phyloP scores from a whole-genome alignment of 2,329 filamentous ascomycete genomes.

The Fusarium luffae region DNA sequence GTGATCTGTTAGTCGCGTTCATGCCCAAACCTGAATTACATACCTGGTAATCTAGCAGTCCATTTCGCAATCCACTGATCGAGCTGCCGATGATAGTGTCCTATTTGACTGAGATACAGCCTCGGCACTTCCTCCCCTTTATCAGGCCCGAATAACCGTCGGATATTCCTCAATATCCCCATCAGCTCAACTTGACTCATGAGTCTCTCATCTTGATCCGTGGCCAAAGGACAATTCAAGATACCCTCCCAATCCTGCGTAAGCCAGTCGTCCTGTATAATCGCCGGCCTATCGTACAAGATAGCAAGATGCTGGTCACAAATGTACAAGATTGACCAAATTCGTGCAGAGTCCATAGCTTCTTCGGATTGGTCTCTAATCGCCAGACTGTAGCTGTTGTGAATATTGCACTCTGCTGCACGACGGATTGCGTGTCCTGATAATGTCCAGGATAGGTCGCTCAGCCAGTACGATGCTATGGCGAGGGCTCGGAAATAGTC shows the following conservation, averaged over 20 bases:
- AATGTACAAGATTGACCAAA: conserved; percentile 72
- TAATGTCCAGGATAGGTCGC: conserved; percentile 70
- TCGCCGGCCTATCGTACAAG: conserved; percentile 67
- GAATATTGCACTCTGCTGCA: conserved; percentile 60
- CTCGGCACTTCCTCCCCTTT: conserved; percentile 62
- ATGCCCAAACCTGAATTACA: no score
- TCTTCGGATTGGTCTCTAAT: conserved; percentile 54
- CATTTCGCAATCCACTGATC: conserved; percentile 54
- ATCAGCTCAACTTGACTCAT: conserved; percentile 68
- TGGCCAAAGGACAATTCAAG: conserved; percentile 60
- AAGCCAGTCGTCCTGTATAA: conserved; percentile 67
- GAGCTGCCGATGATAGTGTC: conserved; percentile 49
- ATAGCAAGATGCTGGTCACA: conserved; percentile 72
- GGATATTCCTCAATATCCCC: conserved; percentile 65
- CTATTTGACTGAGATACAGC: conserved; percentile 61
- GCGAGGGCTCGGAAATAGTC: conserved; percentile 70
- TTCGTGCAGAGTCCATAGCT: conserved; percentile 63
- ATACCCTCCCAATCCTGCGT: conserved; percentile 69
- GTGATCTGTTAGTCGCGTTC: neutral
- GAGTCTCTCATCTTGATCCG: conserved; percentile 65
- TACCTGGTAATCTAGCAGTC: conserved; percentile 48
- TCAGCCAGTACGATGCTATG: conserved; percentile 69
- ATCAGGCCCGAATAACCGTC: conserved; percentile 66
- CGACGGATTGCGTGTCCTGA: conserved; percentile 64
- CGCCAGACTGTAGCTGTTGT: conserved; percentile 55